Evolutionary conservation across 768 basidiomycete genomes (phyloP), one percentile per base, ranked within the genome.

Genomic region (Leccinum subgranulosum): DNA sequence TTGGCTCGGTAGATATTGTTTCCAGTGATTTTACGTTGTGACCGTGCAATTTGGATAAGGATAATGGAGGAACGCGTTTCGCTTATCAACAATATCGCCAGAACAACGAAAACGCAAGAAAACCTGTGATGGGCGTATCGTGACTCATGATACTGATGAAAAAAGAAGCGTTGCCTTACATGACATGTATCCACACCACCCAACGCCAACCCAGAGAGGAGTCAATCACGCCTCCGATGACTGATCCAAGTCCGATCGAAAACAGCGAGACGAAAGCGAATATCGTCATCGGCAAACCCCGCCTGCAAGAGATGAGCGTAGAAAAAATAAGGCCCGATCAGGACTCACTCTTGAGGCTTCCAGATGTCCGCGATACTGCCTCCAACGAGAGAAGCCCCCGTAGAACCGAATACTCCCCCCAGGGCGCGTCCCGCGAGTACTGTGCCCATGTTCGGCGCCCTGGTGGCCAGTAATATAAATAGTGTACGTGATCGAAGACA

Each of bases 161-260:
- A n/a, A 15, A 17, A 21, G 11, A 50, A 23, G 1, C 1, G 15
- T 43, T 9, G 17, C 25, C 65, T 54, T 50, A 83, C 86, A 86
- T 87, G 65, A 83, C 71, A 58, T 86, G 83, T 12, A 91, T 77
- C 89, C 89, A 92, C 64, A 88, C 83, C 19, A 93, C 88, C 88
- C 90, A 92, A 34, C 89, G 75, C 89, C 90, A 92, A 58, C 77
- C 77, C 4, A 91, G 72, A 25, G 73, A 73, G 0, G 80, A 77
- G 64, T 90, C 83, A 33, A 89, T 78, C 79, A 84, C 87, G 7
- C 85, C 86, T 29, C 83, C 82, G 6, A 79, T 72, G 0, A 86
- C 70, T 0, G 89, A 84, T 6, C 86, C 90, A 2, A 92, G 49
- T 0, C 84, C 87, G 0, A 82, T 81, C 0, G 81, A 79, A 8